A percentile compares a stretch with the other conserved stretches of the same genome.
Evolutionary conservation across 2,329 filamentous ascomycete species (phyloP).

Genomic region (Graphilbum sp.): DNA sequence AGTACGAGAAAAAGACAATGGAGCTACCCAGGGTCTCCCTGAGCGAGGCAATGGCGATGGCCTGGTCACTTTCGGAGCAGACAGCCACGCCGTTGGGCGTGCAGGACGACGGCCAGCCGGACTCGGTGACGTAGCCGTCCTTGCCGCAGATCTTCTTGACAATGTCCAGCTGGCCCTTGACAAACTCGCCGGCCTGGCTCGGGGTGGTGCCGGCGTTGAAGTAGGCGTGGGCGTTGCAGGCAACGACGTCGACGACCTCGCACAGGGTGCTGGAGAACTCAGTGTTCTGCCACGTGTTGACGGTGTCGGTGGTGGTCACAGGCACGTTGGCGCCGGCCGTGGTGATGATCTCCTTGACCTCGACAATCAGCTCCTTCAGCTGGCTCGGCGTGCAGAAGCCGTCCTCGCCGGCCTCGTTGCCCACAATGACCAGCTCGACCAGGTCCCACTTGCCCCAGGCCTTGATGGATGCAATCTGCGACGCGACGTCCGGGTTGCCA

Average conservation of each 20-base stretch:
- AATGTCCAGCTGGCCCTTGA: constrained; percentile 54
- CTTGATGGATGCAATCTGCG: constrained; percentile 60
- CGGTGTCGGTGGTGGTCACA: constrained; percentile 74
- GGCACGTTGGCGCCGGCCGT: constrained; percentile 53
- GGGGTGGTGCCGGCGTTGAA: constrained; percentile 62
- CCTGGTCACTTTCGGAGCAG: constrained; percentile 52
- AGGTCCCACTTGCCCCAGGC: constrained; percentile 58
- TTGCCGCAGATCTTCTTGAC: constrained; percentile 58
- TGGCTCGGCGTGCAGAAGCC: constrained; percentile 45
- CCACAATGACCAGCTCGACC: constrained; percentile 67
- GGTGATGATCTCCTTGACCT: constrained; percentile 46
- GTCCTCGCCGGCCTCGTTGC: constrained; percentile 82
- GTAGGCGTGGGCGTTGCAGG: constrained; percentile 84
- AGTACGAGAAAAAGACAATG: constrained; percentile 67
- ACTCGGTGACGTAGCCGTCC: constrained; percentile 70
- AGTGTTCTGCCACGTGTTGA: constrained; percentile 56
- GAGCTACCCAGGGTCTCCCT: constrained; percentile 45
- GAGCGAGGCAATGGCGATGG: constrained; percentile 55
- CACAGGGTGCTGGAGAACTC: constrained; percentile 48
- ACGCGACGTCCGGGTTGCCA: constrained; percentile 41
- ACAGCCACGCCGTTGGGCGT: constrained; percentile 54
- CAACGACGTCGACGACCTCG: constrained; percentile 57
- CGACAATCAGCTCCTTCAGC: constrained; percentile 54
- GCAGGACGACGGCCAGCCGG: constrained; percentile 70
- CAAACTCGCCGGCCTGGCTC: constrained; percentile 57